Conservation (phyloP, 2,329 filamentous ascomycete genomes). For the Cylindrodendrum hubeiense region DNA sequence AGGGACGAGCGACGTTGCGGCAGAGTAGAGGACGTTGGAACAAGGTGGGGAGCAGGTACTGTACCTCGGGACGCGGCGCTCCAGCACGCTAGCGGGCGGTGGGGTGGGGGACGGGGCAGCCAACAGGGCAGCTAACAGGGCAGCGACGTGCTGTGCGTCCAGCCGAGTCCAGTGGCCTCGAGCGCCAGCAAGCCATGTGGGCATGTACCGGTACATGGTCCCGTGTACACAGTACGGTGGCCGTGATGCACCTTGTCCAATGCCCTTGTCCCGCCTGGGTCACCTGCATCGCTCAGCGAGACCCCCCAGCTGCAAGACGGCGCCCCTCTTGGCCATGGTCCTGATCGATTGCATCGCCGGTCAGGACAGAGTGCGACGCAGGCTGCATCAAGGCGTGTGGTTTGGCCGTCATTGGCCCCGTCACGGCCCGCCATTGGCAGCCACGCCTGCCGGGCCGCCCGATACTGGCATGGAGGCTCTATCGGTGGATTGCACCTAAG, state of each 20-base stretch:
- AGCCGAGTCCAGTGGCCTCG: neutral
- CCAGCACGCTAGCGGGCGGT: neutral
- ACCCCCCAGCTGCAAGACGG: constrained; percentile 3
- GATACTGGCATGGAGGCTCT: constrained; percentile 37
- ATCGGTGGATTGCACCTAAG: constrained; percentile 29
- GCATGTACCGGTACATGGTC: constrained; percentile 33
- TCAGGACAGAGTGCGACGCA: constrained; percentile 18
- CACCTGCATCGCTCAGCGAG: constrained; percentile 40
- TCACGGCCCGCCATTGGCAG: constrained; percentile 8
- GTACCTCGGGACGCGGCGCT: constrained; percentile 3
- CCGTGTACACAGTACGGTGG: constrained; percentile 20
- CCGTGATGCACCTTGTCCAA: constrained; percentile 19
- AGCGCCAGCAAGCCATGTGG: constrained; percentile 29
- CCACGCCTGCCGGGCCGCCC: constrained; percentile 28
- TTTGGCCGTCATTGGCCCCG: constrained; percentile 7
- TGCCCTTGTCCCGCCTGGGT: constrained; percentile 36
- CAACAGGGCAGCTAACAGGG: constrained; percentile 2
- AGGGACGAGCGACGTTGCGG: constrained; percentile 15
- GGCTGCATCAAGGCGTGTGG: neutral
- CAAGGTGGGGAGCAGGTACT: constrained; percentile 11
- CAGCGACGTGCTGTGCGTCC: too few relatives aligned
- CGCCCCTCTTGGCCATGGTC: constrained; percentile 15
- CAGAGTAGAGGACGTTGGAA: constrained; percentile 3
- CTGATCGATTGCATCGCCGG: constrained; percentile 24
- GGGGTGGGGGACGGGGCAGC: neutral